phyloP scores from a whole-genome alignment of 2,329 filamentous ascomycete species.

The Pseudocercospora crystallina region DNA sequence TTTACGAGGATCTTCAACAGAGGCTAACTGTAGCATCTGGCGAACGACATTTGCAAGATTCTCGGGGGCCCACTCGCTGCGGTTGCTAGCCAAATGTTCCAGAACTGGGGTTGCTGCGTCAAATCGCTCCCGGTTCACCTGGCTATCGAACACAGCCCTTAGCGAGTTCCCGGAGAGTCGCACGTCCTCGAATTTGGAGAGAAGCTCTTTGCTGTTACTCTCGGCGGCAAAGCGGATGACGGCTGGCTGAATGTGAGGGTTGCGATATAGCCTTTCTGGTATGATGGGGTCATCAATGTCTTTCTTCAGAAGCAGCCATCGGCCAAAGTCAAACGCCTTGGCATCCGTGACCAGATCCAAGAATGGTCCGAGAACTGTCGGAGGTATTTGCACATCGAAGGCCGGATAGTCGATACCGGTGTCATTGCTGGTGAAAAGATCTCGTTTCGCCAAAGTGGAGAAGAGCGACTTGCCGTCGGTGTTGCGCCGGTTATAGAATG shows the following conservation, averaged over 20 bases:
- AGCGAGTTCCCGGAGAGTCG: conserved; percentile 10
- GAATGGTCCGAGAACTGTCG: conserved; percentile 49
- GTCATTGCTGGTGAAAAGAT: conserved; percentile 31
- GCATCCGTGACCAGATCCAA: conserved; percentile 52
- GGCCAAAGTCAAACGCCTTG: conserved; percentile 50
- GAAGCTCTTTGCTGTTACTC: conserved; percentile 44
- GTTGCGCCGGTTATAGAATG: conserved; percentile 39
- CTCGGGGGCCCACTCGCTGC: background rate
- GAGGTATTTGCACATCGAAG: conserved; percentile 48
- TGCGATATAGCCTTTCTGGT: conserved; percentile 43
- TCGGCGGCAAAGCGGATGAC: conserved; percentile 56
- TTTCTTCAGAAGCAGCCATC: conserved; percentile 53
- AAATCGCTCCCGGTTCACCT: conserved; percentile 44
- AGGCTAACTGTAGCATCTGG: conserved; percentile 11
- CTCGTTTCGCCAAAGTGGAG: conserved; percentile 26
- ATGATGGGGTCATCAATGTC: conserved; percentile 58
- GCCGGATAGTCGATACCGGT: conserved; percentile 45
- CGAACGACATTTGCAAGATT: conserved; percentile 17
- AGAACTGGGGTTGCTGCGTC: conserved; percentile 41
- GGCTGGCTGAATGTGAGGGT: conserved; percentile 52
- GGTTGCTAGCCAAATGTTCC: conserved; percentile 15
- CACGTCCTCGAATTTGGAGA: conserved; percentile 26
- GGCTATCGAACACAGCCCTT: conserved; percentile 43
- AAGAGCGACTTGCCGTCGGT: conserved; percentile 12
- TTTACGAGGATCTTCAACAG: background rate